phyloP scores from a whole-genome alignment of 257 asterid species.

The Capsicum rhomboideum region DNA sequence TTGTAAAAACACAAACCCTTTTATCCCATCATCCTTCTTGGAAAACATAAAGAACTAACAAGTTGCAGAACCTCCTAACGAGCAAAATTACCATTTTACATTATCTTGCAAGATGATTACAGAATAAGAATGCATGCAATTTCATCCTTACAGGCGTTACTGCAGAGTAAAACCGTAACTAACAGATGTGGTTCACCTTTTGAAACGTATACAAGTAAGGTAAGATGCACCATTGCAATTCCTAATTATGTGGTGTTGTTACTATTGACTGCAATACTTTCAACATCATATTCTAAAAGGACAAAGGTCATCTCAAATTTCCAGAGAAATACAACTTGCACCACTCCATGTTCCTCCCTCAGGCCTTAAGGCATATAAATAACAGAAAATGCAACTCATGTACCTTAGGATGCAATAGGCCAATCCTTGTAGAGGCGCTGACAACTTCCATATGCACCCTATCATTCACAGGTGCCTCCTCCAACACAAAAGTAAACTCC shows the following conservation, averaged over 20 bases:
- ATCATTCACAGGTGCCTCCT: slow-evolving; percentile 79
- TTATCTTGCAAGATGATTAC: not conserved
- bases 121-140: not conserved
- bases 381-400: not conserved
- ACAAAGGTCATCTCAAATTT: not conserved
- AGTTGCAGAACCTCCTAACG: not conserved
- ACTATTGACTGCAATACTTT: not conserved
- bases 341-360: not conserved
- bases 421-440: slow-evolving; percentile 78
- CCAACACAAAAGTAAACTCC: slow-evolving; percentile 67
- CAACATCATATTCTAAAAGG: not conserved
- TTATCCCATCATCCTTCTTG: not conserved
- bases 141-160: not conserved
- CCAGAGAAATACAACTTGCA: not conserved
- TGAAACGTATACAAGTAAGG: not conserved
- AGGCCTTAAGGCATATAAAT: not conserved
- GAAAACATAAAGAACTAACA: not conserved
- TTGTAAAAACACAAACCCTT: not conserved
- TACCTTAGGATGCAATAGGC: slow-evolving; percentile 97
- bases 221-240: not conserved
- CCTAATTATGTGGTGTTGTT: not conserved
- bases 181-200: not conserved
- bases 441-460: slow-evolving; percentile 72
- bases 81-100: not conserved
- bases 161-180: not conserved